These are phyloP conservation scores for Pyropia yezoensis DNA, from an alignment of 23 red algal genomes.

Conservation along the genomic window DNA sequence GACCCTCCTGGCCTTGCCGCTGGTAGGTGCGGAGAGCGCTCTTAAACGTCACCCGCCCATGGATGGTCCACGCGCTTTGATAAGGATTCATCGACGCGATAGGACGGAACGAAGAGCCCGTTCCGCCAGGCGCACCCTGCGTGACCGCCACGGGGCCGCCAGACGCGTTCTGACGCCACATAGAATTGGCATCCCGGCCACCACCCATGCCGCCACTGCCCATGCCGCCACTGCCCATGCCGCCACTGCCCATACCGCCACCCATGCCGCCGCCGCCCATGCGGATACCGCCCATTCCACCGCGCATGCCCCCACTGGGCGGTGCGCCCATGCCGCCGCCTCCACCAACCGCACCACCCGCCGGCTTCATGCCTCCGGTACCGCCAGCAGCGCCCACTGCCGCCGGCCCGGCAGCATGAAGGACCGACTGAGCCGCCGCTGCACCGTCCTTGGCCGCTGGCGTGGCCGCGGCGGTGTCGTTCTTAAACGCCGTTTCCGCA, in stretches of 20 bases:
- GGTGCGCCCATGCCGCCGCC: no score
- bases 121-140: conserved; percentile 8
- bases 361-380: no score
- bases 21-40: conserved; percentile 75
- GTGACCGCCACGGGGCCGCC: background rate
- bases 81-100: conserved; percentile 87
- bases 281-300: no score
- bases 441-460: conserved; percentile 14
- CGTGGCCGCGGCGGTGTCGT: no score
- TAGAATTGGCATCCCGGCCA: background rate
- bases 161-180: background rate
- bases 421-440: background rate
- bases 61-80: conserved; percentile 84
- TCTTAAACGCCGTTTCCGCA: no score
- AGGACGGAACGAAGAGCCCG: conserved; percentile 27
- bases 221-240: background rate
- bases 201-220: background rate
- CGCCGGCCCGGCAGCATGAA: no score
- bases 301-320: no score
- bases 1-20: conserved; percentile 69
- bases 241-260: background rate
- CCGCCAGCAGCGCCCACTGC: no score
- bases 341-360: no score
- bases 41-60: conserved; percentile 71
- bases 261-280: background rate